A percentile compares a stretch with the other conserved stretches of the same genome.
phyloP scores from a whole-genome alignment of 305 asterid genomes.

The Ilex paraguariensis region DNA sequence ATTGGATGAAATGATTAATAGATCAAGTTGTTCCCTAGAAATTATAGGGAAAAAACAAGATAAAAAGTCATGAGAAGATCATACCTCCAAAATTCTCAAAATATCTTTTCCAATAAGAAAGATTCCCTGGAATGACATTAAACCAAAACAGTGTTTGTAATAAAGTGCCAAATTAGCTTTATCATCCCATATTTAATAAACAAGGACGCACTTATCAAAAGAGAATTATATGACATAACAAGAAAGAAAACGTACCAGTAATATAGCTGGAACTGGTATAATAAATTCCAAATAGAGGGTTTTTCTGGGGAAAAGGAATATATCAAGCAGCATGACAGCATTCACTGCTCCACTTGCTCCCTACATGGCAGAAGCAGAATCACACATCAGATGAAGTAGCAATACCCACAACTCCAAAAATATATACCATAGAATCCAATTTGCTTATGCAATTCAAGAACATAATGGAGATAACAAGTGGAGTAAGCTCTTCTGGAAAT shows the following conservation, averaged over 20 bases:
- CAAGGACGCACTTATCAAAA: neutral
- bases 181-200: neutral
- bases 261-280: conserved; percentile 81
- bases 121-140: conserved; percentile 51
- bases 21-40: too few relatives aligned
- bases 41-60: too few relatives aligned
- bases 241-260: conserved; percentile 39
- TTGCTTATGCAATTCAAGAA: too few relatives aligned
- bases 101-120: conserved; percentile 64
- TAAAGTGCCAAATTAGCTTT: too few relatives aligned
- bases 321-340: conserved; percentile 84
- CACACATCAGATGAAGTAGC: neutral
- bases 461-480: too few relatives aligned
- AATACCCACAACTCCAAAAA: too few relatives aligned
- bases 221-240: neutral
- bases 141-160: conserved; percentile 10
- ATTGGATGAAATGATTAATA: neutral
- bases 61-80: conserved; percentile 1
- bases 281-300: conserved; percentile 52
- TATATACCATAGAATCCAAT: too few relatives aligned
- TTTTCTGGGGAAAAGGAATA: conserved; percentile 66
- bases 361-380: conserved; percentile 32
- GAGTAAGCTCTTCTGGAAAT: too few relatives aligned
- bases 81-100: conserved; percentile 64
- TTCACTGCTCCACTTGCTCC: conserved; percentile 99